These are phyloP conservation scores for Leishmania mexicana DNA, from an alignment of 208 protist species.

Conservation along the genomic window DNA sequence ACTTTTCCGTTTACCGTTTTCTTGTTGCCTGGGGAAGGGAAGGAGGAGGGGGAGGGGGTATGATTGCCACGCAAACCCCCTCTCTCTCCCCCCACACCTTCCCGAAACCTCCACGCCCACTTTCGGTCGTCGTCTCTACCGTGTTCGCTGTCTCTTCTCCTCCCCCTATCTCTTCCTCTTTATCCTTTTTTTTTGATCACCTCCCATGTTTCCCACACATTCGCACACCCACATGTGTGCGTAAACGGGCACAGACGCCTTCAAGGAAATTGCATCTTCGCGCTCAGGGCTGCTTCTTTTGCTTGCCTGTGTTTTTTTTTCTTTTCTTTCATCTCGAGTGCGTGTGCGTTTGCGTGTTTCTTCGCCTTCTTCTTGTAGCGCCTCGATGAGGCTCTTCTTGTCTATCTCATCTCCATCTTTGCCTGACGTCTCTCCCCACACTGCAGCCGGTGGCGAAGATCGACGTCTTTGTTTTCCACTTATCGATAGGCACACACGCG, in stretches of 20 bases:
- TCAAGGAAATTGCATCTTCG: background rate
- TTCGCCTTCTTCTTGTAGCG: background rate
- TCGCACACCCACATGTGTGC: slow-evolving; percentile 4
- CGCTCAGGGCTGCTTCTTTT: background rate
- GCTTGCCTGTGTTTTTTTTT: background rate
- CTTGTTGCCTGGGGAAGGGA: background rate
- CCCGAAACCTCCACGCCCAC: background rate
- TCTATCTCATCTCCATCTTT: background rate
- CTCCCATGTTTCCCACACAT: slow-evolving; percentile 3
- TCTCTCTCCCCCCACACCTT: background rate
- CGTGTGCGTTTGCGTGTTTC: background rate
- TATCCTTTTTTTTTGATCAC: background rate
- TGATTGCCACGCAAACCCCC: background rate
- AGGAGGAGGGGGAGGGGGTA: background rate
- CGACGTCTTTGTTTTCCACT: background rate
- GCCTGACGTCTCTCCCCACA: background rate
- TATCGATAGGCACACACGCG: background rate
- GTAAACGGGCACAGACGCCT: background rate
- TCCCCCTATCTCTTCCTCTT: background rate
- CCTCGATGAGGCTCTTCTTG: background rate
- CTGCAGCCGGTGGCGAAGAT: background rate
- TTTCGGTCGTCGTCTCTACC: background rate
- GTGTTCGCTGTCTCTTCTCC: slow-evolving; percentile 7
- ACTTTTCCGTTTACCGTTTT: background rate
- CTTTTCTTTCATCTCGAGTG: background rate